Evolutionary conservation across 176 grass and related monocot species (phyloP).

Genomic region (Triticum urartu): DNA sequence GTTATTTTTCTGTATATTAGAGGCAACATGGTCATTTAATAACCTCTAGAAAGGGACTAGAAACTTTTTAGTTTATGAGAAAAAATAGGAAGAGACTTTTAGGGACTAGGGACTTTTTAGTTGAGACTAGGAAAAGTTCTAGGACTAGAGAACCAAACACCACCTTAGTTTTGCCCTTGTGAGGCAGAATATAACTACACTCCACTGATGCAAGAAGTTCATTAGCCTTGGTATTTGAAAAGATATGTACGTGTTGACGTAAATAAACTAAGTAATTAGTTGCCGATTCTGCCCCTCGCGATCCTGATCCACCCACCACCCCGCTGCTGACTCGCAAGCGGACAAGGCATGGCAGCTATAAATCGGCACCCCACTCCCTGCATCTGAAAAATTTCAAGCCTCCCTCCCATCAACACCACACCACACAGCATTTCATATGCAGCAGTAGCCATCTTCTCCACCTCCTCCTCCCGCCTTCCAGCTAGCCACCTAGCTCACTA

Average conservation of each 20-base stretch:
- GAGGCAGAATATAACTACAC: too few species aligned
- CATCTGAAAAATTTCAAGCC: constrained; percentile 58
- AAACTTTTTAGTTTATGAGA: too few species aligned
- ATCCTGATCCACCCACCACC: constrained; percentile 22
- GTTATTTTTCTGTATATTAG: too few species aligned
- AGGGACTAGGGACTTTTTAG: too few species aligned
- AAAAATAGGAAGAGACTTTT: too few species aligned
- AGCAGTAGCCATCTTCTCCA: not conserved
- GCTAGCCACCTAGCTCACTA: not conserved
- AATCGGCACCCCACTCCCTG: not conserved
- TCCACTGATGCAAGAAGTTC: too few species aligned
- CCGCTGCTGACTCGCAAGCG: not conserved
- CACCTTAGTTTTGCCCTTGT: too few species aligned
- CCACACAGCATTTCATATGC: not conserved
- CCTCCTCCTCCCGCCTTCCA: not conserved
- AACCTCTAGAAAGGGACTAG: too few species aligned
- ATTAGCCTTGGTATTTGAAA: too few species aligned
- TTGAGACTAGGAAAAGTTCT: too few species aligned
- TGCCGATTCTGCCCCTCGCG: not conserved
- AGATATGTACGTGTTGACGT: not conserved
- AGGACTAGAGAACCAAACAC: too few species aligned
- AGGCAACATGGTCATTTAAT: too few species aligned
- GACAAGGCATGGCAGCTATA: constrained; percentile 30
- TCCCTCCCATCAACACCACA: not conserved
- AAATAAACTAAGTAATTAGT: not conserved